Conservation (phyloP, 805 yeast species). For the Starmerella floris region DNA sequence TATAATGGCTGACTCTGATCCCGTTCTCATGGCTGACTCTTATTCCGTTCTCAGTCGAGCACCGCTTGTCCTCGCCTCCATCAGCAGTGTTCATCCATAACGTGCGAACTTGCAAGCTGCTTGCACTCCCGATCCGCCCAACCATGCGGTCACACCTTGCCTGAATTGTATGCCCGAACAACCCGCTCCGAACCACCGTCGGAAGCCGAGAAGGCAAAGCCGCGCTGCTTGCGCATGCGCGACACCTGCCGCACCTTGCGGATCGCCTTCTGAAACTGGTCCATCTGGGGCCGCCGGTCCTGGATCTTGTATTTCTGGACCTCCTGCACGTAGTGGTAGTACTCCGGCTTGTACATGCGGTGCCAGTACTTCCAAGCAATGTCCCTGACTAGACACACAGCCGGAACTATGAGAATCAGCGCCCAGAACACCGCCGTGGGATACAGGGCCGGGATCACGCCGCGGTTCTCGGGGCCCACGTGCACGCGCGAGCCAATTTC, state of each 20-base stretch:
- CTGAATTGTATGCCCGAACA: conserved; percentile 70
- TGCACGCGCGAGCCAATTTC: conserved; percentile 68
- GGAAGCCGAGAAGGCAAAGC: conserved; percentile 94
- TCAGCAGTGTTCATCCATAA: no score
- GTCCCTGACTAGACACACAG: conserved; percentile 71
- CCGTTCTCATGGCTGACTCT: no score
- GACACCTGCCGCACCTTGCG: conserved; percentile 96
- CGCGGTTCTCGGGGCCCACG: conserved; percentile 74
- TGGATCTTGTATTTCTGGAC: conserved; percentile 89
- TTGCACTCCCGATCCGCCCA: no score
- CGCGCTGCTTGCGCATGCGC: conserved; percentile 95
- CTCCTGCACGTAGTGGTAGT: conserved; percentile 91
- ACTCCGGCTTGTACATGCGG: conserved; percentile 81
- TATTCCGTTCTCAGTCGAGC: no score
- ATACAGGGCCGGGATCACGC: conserved; percentile 63
- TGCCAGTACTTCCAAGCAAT: conserved; percentile 88
- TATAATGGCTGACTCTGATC: no score
- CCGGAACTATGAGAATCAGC: conserved; percentile 57
- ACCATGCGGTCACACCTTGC: no score
- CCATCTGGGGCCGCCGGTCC: conserved; percentile 90
- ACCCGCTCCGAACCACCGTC: conserved; percentile 88
- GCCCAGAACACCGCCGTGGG: conserved; percentile 78
- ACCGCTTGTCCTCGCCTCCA: no score
- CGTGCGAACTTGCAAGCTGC: no score
- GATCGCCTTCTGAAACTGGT: conserved; percentile 92